phyloP scores from a whole-genome alignment of 2,329 filamentous ascomycete genomes.

The Talaromyces sp. region DNA sequence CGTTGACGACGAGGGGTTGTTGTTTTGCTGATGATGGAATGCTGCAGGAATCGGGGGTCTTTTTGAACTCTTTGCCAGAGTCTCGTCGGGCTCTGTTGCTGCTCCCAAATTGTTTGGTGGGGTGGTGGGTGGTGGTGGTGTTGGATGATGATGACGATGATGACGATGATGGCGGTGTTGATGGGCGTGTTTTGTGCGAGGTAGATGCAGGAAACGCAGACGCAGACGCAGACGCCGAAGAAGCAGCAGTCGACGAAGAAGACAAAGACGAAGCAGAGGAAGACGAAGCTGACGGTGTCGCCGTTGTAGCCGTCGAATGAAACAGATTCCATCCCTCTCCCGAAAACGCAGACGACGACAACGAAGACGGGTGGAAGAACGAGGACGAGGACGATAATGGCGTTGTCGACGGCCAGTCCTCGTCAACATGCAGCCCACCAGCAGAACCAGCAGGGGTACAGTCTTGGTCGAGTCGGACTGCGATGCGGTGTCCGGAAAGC shows the following conservation, averaged over 20 bases:
- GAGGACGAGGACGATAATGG: background rate
- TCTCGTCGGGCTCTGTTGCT: background rate
- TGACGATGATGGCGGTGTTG: background rate
- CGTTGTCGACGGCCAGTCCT: background rate
- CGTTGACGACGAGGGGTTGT: constrained; percentile 30
- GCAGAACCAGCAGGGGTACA: background rate
- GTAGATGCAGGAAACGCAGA: background rate
- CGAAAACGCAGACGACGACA: background rate
- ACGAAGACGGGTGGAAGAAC: background rate
- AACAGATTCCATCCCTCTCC: background rate
- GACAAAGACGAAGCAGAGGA: background rate
- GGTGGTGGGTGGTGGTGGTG: background rate
- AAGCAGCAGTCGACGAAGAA: background rate
- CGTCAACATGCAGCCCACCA: background rate
- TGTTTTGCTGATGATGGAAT: constrained; percentile 4
- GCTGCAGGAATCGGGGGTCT: background rate
- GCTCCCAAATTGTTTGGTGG: background rate
- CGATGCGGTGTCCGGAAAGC: constrained; percentile 29
- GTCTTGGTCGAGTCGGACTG: constrained; percentile 27
- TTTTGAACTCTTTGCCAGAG: background rate
- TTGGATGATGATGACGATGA: background rate
- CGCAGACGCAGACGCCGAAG: background rate
- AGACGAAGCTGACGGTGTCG: background rate
- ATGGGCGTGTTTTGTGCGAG: background rate
- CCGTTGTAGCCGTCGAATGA: background rate